A percentile compares a stretch with the other conserved stretches of the same genome.
Evolutionary conservation across 2,329 filamentous ascomycete genomes (phyloP).

Genomic region (Cercospora beticola): DNA sequence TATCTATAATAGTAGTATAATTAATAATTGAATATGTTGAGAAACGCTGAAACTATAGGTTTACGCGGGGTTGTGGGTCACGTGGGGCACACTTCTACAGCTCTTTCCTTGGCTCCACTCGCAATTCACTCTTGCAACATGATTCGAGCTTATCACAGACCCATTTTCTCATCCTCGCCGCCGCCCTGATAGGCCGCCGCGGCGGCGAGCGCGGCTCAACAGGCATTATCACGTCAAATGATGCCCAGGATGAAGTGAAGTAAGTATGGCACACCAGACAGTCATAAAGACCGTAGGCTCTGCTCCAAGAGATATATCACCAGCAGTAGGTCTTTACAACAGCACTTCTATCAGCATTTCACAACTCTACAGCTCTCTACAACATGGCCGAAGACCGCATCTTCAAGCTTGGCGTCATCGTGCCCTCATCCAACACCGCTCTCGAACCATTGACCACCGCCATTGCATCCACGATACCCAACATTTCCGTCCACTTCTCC

Average conservation of each 20-base stretch:
- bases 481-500: slow-evolving; percentile 46
- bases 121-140: neutral
- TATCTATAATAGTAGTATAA: no score
- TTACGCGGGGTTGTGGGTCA: no score
- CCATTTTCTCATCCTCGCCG: neutral
- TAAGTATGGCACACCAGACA: neutral
- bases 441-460: slow-evolving; percentile 46
- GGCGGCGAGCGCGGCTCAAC: neutral
- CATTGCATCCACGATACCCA: slow-evolving; percentile 38
- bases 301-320: neutral
- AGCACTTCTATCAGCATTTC: neutral
- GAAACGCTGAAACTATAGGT: no score
- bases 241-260: neutral
- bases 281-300: no score
- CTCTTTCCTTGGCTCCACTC: neutral
- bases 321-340: neutral
- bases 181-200: neutral
- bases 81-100: no score
- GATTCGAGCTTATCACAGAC: neutral
- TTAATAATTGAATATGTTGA: no score
- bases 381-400: slow-evolving; percentile 3
- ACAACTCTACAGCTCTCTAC: neutral
- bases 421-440: slow-evolving; percentile 49
- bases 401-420: slow-evolving; percentile 42
- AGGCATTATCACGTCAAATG: neutral